A percentile compares a stretch with the other conserved stretches of the same genome.
Evolutionary conservation across 306 rosid species (phyloP).

Genomic region (Rosa persica): DNA sequence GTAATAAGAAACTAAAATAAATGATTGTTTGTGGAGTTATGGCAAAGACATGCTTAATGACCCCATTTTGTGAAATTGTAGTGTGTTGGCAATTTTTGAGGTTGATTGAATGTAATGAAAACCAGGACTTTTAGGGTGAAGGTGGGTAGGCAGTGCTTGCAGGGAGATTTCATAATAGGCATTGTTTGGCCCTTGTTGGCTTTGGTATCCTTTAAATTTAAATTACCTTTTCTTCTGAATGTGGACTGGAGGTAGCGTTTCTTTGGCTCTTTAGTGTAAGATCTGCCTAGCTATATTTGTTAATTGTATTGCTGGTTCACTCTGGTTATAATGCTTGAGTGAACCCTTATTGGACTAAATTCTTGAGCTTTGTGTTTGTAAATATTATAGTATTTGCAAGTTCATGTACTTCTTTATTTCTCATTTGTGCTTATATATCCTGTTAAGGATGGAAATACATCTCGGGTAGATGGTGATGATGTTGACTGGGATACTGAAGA

Average conservation of each 20-base stretch:
- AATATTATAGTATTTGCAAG: background rate
- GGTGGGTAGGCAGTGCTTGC: too few relatives aligned
- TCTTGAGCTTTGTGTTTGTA: background rate
- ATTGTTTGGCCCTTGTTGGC: background rate
- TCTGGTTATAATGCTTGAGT: too few relatives aligned
- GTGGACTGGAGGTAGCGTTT: background rate
- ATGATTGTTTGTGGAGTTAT: too few relatives aligned
- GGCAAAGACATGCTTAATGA: background rate
- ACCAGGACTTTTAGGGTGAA: too few relatives aligned
- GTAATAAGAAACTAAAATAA: background rate
- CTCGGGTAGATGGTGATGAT: conserved; percentile 51
- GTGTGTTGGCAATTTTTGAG: background rate
- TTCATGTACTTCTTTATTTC: conserved; percentile 5
- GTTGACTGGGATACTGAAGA: conserved; percentile 86
- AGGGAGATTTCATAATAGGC: too few relatives aligned
- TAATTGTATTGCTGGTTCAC: too few relatives aligned
- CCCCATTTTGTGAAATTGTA: background rate
- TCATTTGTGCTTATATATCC: background rate
- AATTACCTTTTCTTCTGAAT: background rate
- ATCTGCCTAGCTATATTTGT: background rate
- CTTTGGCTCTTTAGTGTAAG: background rate
- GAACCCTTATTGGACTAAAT: too few relatives aligned
- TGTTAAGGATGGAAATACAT: conserved; percentile 58
- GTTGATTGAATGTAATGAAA: too few relatives aligned
- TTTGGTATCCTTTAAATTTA: background rate